Base-by-base conservation (phyloP, 1,284 basidiomycete genomes). In the Melanopsichium pennsylvanicum region DNA sequence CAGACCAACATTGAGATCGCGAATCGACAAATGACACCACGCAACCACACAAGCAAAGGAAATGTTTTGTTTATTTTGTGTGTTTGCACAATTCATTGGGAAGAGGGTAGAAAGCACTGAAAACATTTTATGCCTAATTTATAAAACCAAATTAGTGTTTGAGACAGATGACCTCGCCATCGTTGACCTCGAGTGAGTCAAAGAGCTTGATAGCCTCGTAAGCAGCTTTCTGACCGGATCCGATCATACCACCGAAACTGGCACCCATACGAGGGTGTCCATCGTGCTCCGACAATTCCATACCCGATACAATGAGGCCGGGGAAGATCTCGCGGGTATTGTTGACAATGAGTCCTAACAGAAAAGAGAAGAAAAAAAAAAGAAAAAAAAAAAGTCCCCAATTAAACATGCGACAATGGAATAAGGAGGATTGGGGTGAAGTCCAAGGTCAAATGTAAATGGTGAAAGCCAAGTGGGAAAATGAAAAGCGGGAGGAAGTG, bases 211-310 rank as follows among this genome's bases (percentile, higher is more conserved):
- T 86, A 1, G 89, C 89, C 77, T 90, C 89, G 59, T 87, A 85
- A 4, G 89, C 89, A 18, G 89, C 90, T 77, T 89, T 90, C 78
- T 89, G 85, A 13, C 90, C 90, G 73, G 87, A 88, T 7, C 84
- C 88, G 82, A 91, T 88, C 89, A 91, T 91, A 1, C 88, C 90
- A 26, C 89, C 89, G 72, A 91, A 91, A 8, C 89, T 62, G 15
- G 76, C 75, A 41, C 76, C 75, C 74, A 74, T 90, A 29, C 90
- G 85, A 82, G 74, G 89, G 46, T 87, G 87, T 21, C 90, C 90
- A 77, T 92, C 90, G 76, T 90, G 88, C 81, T 92, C 90, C 18
- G 88, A 88, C 22, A 92, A 84, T 81, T 92, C 90, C 90, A 91
- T 92, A 16, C 90, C 90, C 87, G 69, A 37, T 41, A 71, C 87